These are phyloP conservation scores for Leccinum disarticulatum DNA, from an alignment of 768 basidiomycete genomes.

Conservation along the genomic window DNA sequence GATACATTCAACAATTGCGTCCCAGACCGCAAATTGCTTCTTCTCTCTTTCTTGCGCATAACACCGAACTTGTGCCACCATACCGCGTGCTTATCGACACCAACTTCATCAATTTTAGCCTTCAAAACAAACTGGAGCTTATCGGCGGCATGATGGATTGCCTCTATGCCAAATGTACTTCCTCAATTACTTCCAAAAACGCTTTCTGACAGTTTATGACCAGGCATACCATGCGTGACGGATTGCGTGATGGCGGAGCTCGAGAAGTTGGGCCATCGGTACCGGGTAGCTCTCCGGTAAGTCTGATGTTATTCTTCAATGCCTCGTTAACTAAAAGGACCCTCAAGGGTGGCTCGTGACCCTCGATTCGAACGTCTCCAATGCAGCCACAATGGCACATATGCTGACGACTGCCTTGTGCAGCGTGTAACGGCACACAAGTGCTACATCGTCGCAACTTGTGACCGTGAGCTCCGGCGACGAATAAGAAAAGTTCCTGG, in stretches of 20 bases:
- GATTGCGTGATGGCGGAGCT: slow-evolving; percentile 99
- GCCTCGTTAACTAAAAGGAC: slow-evolving; percentile 7
- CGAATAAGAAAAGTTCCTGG: slow-evolving; percentile 91
- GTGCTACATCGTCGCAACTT: slow-evolving; percentile 97
- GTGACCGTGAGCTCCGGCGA: slow-evolving; percentile 90
- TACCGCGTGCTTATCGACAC: slow-evolving; percentile 98
- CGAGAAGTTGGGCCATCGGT: slow-evolving; percentile 95
- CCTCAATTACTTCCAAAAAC: neutral
- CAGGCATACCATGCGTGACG: slow-evolving; percentile 98
- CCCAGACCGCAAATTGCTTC: slow-evolving; percentile 81
- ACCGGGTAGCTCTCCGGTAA: slow-evolving; percentile 90
- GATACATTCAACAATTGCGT: neutral
- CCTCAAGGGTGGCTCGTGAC: slow-evolving; percentile 90
- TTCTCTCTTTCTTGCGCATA: slow-evolving; percentile 92
- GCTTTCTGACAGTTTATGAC: slow-evolving; percentile 5
- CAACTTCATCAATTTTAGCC: slow-evolving; percentile 98
- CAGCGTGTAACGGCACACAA: slow-evolving; percentile 94
- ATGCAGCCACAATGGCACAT: slow-evolving; percentile 94
- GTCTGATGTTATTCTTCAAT: slow-evolving; percentile 25
- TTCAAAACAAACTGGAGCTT: slow-evolving; percentile 97
- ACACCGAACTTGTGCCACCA: slow-evolving; percentile 92
- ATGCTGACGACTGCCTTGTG: slow-evolving; percentile 97
- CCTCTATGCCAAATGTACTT: slow-evolving; percentile 92
- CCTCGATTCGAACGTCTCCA: slow-evolving; percentile 92
- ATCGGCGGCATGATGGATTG: slow-evolving; percentile 99